A percentile compares a stretch with the other conserved stretches of the same genome.
These are phyloP conservation scores for Backusella tarrabulga DNA, from an alignment of 192 early-diverging fungal genomes.

Conservation along the genomic window DNA sequence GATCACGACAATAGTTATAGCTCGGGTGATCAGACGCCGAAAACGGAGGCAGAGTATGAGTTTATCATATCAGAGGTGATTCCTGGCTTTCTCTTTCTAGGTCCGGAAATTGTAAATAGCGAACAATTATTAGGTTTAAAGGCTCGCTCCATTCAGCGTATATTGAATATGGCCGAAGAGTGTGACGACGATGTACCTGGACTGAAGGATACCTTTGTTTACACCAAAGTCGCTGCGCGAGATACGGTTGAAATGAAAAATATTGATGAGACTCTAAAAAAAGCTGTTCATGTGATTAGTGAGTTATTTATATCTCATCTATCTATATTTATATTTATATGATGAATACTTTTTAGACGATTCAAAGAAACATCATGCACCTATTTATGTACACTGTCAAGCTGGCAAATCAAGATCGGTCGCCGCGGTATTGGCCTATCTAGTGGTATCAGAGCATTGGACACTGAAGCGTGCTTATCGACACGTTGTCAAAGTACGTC, in stretches of 20 bases:
- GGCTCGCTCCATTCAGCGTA: slow-evolving; percentile 53
- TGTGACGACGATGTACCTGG: slow-evolving; percentile 49
- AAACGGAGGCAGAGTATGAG: slow-evolving; percentile 27
- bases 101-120: slow-evolving; percentile 59
- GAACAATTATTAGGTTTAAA: slow-evolving; percentile 55
- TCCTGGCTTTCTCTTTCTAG: slow-evolving; percentile 58
- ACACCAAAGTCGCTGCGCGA: slow-evolving; percentile 49
- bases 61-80: slow-evolving; percentile 55
- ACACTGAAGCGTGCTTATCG: slow-evolving; percentile 64
- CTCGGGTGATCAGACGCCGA: slow-evolving; percentile 17
- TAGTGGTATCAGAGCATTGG: slow-evolving; percentile 61
- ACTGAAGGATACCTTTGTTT: slow-evolving; percentile 23
- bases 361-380: slow-evolving; percentile 38
- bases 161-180: slow-evolving; percentile 77
- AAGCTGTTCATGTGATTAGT: slow-evolving; percentile 70
- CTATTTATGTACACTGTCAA: slow-evolving; percentile 75
- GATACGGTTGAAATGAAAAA: slow-evolving; percentile 71
- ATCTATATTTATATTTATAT: neutral
- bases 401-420: slow-evolving; percentile 73
- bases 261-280: slow-evolving; percentile 56
- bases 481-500: slow-evolving; percentile 59
- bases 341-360: slow-evolving; percentile 18
- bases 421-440: slow-evolving; percentile 66
- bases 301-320: slow-evolving; percentile 20
- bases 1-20: neutral